Conservation (phyloP, 2,329 filamentous ascomycete genomes). For the Diatrype stigma region DNA sequence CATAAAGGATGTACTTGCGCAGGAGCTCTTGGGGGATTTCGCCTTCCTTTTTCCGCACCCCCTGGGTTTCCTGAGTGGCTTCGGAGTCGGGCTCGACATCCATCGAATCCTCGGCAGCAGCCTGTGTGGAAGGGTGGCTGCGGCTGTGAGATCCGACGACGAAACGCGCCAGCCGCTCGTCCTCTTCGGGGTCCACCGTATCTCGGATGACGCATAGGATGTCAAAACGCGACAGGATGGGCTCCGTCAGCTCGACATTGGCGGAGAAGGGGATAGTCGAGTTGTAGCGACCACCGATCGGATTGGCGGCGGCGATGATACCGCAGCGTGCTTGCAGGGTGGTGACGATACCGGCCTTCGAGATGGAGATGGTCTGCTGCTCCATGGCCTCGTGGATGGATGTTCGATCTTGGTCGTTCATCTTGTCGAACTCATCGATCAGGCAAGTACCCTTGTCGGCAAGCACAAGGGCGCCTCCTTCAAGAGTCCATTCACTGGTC, state of each 20-base stretch:
- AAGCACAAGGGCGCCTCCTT: conserved; percentile 91
- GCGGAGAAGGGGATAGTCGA: conserved; percentile 92
- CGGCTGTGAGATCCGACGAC: conserved; percentile 92
- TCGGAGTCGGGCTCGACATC: conserved; percentile 58
- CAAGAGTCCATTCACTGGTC: conserved; percentile 95
- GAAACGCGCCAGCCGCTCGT: conserved; percentile 89
- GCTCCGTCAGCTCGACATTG: conserved; percentile 95
- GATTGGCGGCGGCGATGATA: conserved; percentile 95
- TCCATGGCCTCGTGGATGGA: conserved; percentile 99
- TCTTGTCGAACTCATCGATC: conserved; percentile 99
- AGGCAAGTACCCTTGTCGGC: conserved; percentile 93
- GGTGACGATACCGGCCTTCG: conserved; percentile 96
- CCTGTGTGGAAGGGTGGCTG: conserved; percentile 63
- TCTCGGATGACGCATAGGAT: conserved; percentile 95
- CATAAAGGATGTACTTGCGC: conserved; percentile 95
- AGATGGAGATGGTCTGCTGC: conserved; percentile 98
- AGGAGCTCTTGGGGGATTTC: conserved; percentile 88
- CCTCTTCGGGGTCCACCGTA: conserved; percentile 86
- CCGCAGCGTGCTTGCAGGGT: conserved; percentile 93
- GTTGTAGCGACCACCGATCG: conserved; percentile 94
- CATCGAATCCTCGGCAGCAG: conserved; percentile 49
- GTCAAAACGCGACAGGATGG: conserved; percentile 96
- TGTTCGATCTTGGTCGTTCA: conserved; percentile 98
- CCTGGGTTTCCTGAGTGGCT: conserved; percentile 24
- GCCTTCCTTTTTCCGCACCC: conserved; percentile 42